phyloP scores from a whole-genome alignment of 371 early-diverging fungal species.

The Rhizopus microsporus region DNA sequence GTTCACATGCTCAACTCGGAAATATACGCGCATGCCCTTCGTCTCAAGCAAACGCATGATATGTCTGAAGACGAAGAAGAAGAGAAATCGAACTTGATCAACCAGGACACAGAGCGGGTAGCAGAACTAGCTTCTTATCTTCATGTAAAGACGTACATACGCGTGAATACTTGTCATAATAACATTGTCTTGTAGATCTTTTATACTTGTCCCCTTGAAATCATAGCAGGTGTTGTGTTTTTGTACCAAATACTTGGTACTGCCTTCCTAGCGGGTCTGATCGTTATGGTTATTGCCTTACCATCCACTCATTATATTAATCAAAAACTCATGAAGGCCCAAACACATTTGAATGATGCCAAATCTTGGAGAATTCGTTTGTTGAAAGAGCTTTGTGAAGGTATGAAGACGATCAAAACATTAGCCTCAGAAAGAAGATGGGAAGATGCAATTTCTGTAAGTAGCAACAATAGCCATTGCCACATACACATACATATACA shows the following conservation, averaged over 20 bases:
- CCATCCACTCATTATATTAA: constrained; percentile 64
- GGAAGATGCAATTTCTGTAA: constrained; percentile 55
- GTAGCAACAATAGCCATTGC: constrained; percentile 1
- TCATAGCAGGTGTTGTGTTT: constrained; percentile 60
- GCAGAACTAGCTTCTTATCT: constrained; percentile 59
- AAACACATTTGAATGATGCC: constrained; percentile 57
- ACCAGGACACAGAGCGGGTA: constrained; percentile 78
- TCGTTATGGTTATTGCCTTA: constrained; percentile 60
- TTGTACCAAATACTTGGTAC: constrained; percentile 68
- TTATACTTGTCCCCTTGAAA: constrained; percentile 66
- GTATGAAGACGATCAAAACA: constrained; percentile 73
- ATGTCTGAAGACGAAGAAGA: constrained; percentile 16
- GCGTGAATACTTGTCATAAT: background rate
- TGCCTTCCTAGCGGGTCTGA: constrained; percentile 68
- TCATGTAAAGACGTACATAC: constrained; percentile 33
- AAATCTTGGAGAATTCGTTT: constrained; percentile 63
- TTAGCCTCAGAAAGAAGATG: constrained; percentile 79
- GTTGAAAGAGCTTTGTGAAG: constrained; percentile 67
- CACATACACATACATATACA: background rate
- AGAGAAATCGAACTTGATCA: constrained; percentile 70
- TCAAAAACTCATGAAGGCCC: constrained; percentile 44
- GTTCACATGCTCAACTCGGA: constrained; percentile 59
- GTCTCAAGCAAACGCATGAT: constrained; percentile 20
- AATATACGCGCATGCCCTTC: constrained; percentile 56
- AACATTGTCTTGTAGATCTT: constrained; percentile 54